These are phyloP conservation scores for Hymenoscyphus albidus DNA, from an alignment of 2,329 filamentous ascomycete genomes.

Conservation along the genomic window DNA sequence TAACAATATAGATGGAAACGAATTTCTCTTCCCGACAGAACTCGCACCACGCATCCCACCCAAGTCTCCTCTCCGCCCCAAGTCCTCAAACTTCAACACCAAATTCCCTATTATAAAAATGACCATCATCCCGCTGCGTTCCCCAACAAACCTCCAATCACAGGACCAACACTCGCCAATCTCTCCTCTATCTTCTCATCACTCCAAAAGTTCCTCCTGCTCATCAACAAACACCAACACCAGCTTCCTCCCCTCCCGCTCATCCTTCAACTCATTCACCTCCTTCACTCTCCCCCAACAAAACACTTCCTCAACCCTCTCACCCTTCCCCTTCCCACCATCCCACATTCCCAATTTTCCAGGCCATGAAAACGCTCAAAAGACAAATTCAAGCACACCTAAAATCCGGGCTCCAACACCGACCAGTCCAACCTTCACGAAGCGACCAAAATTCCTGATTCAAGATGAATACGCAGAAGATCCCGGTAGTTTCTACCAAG, in stretches of 20 bases:
- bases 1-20: not conserved
- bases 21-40: not conserved
- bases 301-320: not conserved
- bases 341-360: not conserved
- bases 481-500: not conserved
- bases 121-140: not conserved
- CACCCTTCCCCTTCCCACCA: not conserved
- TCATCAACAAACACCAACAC: constrained; percentile 5
- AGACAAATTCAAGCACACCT: constrained; percentile 2
- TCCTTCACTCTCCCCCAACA: not conserved
- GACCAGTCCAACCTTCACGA: not conserved
- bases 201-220: constrained; percentile 8
- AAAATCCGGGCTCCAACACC: constrained; percentile 3
- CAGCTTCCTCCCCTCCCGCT: not conserved
- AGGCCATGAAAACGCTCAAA: not conserved
- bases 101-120: constrained; percentile 5
- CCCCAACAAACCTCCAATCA: not conserved
- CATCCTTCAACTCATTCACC: not conserved
- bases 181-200: constrained; percentile 7
- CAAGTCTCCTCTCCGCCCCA: constrained; percentile 5
- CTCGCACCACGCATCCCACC: constrained; percentile 5
- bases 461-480: not conserved
- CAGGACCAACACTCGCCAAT: constrained; percentile 8
- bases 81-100: constrained; percentile 2
- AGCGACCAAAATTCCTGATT: not conserved